Evolutionary conservation across 495 filamentous ascomycete genomes (phyloP).

Genomic region (Penicillium steckii): DNA sequence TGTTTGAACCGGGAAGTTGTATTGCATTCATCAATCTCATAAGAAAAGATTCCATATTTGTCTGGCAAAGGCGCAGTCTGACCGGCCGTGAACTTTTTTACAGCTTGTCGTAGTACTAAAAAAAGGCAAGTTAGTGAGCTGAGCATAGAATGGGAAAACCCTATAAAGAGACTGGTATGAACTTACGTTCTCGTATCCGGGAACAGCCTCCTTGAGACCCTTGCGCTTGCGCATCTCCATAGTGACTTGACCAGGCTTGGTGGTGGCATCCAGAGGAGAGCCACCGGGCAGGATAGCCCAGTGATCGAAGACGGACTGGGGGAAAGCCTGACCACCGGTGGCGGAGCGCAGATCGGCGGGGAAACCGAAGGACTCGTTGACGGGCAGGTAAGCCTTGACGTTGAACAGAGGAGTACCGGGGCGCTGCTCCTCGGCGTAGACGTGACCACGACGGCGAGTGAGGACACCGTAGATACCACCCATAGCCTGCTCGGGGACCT

Average conservation of each 20-base stretch:
- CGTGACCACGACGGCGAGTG: slow-evolving; percentile 96
- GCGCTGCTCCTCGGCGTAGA: slow-evolving; percentile 97
- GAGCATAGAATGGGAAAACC: neutral
- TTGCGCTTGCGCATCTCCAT: slow-evolving; percentile 95
- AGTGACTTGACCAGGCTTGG: slow-evolving; percentile 84
- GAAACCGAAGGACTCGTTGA: slow-evolving; percentile 99
- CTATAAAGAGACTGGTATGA: neutral
- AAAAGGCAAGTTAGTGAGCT: slow-evolving; percentile 48
- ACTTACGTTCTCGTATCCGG: slow-evolving; percentile 91
- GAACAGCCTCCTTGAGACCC: slow-evolving; percentile 95
- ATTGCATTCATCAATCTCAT: slow-evolving; percentile 55
- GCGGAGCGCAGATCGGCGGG: slow-evolving; percentile 90
- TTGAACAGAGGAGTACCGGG: slow-evolving; percentile 98
- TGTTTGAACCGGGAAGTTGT: slow-evolving; percentile 44
- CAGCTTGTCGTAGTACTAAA: slow-evolving; percentile 98
- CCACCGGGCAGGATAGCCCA: slow-evolving; percentile 95
- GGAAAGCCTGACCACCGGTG: slow-evolving; percentile 98
- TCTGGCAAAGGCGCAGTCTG: slow-evolving; percentile 33
- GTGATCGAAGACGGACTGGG: slow-evolving; percentile 97
- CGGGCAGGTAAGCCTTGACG: slow-evolving; percentile 98
- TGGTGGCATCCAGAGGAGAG: slow-evolving; percentile 80
- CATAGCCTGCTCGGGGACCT: slow-evolving; percentile 98
- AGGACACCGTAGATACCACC: slow-evolving; percentile 99
- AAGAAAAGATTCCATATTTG: slow-evolving; percentile 42
- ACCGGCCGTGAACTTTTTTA: slow-evolving; percentile 54